A percentile compares a stretch with the other conserved stretches of the same genome.
Evolutionary conservation across 257 asterid species (phyloP).

Genomic region (Craterostigma plantagineum): DNA sequence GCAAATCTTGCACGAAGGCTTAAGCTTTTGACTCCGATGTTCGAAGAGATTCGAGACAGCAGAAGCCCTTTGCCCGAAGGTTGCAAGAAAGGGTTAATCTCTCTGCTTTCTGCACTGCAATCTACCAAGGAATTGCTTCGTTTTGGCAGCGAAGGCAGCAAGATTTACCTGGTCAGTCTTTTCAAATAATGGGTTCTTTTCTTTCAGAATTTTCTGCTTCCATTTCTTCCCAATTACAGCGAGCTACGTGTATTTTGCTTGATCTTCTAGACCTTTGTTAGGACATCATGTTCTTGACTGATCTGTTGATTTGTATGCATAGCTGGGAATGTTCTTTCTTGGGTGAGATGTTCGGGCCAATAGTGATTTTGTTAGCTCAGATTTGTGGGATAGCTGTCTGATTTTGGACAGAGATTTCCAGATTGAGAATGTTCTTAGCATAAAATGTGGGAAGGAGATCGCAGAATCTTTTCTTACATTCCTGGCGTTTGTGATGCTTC

Average conservation of each 20-base stretch:
- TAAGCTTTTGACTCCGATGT: slow-evolving; percentile 87
- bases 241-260: background rate
- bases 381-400: too few species aligned
- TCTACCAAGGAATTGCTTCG: slow-evolving; percentile 78
- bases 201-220: too few species aligned
- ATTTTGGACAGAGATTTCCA: too few species aligned
- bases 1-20: slow-evolving; percentile 77
- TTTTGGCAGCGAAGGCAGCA: slow-evolving; percentile 87
- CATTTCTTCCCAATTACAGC: background rate
- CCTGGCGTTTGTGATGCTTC: too few species aligned
- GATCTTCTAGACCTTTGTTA: background rate
- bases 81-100: slow-evolving; percentile 26
- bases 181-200: background rate
- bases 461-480: slow-evolving; percentile 1
- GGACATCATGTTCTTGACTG: background rate
- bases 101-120: slow-evolving; percentile 32
- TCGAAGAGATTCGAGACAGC: slow-evolving; percentile 83
- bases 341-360: too few species aligned
- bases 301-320: background rate
- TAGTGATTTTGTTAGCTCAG: too few species aligned
- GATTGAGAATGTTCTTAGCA: too few species aligned
- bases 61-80: slow-evolving; percentile 37
- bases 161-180: slow-evolving; percentile 63
- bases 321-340: too few species aligned
- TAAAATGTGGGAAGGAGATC: too few species aligned